Evolutionary conservation across 768 basidiomycete genomes (phyloP), one percentile per base, ranked within the genome.

Genomic region (Collybiopsis luxurians): DNA sequence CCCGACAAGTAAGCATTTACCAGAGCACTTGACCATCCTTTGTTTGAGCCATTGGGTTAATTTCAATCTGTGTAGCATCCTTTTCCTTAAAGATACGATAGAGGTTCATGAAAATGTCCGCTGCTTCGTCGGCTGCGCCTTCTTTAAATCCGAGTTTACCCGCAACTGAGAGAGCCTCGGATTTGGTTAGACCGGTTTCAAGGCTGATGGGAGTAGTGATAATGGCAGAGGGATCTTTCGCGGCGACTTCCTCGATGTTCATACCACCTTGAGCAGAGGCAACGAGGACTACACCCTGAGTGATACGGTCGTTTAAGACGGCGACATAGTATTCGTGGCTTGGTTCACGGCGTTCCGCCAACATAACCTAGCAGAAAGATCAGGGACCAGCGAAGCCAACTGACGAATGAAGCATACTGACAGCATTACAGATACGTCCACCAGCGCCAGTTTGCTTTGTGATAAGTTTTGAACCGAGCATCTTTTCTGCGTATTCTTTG

Each of bases 191-290:
- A 6, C 96, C 96, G 12, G 83, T 87, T 55, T 89, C 76, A 61
- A 90, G 92, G 70, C 89, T 78, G 64, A 99, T 92, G 46, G 93
- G 90, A 11, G 90, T 95, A 45, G 95, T 98, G 66, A 98, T 93
- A 73, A 99, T 98, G 39, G 97, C 91, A 36, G 77, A 75, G 34
- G 97, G 97, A 67, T 97, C 93, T 64, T 95, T 93, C 28, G 92
- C 92, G 26, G 97, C 97, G 46, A 99, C 97, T 66, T 99, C 97
- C 72, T 99, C 97, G 67, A 99, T 99, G 75, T 98, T 98, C 97
- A 99, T 99, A 56, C 97, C 97, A 55, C 97, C 97, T 69, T 98
- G 95, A 19, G 82, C 81, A 43, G 97, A 98, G 19, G 88, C 88
- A 53, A 99, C 96, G 46, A 99, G 83, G 28, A 98, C 97, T 43